phyloP scores from a whole-genome alignment of 805 yeast species.

The Myxozyma udenii region DNA sequence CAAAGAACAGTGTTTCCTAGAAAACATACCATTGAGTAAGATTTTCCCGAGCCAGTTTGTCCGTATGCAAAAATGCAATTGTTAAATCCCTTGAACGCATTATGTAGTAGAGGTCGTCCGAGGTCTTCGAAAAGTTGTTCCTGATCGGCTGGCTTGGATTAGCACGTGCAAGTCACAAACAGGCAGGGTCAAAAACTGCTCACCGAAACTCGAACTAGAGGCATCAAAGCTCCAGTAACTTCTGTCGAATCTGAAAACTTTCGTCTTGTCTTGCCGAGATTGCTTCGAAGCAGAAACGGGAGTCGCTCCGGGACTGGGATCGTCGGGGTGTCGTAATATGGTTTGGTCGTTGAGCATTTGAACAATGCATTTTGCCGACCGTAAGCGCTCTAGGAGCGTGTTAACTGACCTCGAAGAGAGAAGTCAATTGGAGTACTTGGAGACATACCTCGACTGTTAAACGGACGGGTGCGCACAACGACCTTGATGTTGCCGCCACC shows the following conservation, averaged over 20 bases:
- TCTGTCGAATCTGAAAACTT: slow-evolving; percentile 23
- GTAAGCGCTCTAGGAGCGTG: slow-evolving; percentile 13
- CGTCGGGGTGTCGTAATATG: slow-evolving; percentile 9
- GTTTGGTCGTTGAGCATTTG: slow-evolving; percentile 22
- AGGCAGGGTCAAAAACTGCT: slow-evolving; percentile 38
- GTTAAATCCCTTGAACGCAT: slow-evolving; percentile 65
- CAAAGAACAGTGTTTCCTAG: no score
- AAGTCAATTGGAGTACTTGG: background rate
- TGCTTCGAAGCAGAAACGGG: slow-evolving; percentile 7
- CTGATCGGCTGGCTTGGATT: slow-evolving; percentile 41
- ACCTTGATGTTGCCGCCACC: slow-evolving; percentile 40
- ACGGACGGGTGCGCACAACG: slow-evolving; percentile 43
- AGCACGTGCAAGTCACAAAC: background rate
- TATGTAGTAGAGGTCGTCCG: slow-evolving; percentile 60
- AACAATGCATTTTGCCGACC: slow-evolving; percentile 19
- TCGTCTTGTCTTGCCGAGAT: slow-evolving; percentile 6
- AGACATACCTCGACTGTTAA: slow-evolving; percentile 32
- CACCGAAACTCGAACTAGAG: slow-evolving; percentile 35
- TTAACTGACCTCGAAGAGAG: background rate
- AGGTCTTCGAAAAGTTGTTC: slow-evolving; percentile 48
- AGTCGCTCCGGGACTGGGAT: background rate
- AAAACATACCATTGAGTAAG: slow-evolving; percentile 65
- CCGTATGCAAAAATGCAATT: slow-evolving; percentile 77
- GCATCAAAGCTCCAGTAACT: slow-evolving; percentile 21
- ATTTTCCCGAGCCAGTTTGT: slow-evolving; percentile 82